These are phyloP conservation scores for Trichoderma sp. DNA, from an alignment of 2,329 filamentous ascomycete genomes.

Conservation along the genomic window DNA sequence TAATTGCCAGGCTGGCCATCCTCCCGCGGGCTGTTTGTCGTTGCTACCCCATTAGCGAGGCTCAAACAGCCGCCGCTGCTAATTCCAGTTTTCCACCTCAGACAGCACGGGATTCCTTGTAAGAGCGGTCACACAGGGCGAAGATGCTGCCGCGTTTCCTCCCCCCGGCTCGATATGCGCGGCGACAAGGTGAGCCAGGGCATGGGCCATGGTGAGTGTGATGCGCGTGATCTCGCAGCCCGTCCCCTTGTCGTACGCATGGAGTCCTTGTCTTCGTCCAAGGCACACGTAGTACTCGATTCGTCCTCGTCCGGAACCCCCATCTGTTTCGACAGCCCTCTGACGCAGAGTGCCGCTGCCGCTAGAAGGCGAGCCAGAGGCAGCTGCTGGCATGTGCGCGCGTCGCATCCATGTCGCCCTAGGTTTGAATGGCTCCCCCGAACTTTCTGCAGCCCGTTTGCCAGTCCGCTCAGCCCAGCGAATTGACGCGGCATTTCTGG, in stretches of 20 bases:
- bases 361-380: slow-evolving; percentile 19
- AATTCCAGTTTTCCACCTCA: slow-evolving; percentile 1
- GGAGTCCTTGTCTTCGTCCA: too few relatives aligned
- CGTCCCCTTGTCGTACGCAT: slow-evolving; percentile 6
- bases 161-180: not conserved
- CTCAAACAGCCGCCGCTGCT: not conserved
- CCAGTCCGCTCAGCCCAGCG: not conserved
- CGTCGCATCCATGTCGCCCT: slow-evolving; percentile 11
- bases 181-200: not conserved
- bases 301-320: not conserved
- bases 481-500: not conserved
- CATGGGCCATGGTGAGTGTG: slow-evolving; percentile 4
- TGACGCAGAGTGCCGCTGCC: slow-evolving; percentile 22
- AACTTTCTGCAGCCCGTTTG: not conserved
- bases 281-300: too few relatives aligned
- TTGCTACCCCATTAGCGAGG: not conserved
- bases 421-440: not conserved
- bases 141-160: slow-evolving; percentile 2
- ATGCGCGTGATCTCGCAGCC: slow-evolving; percentile 9
- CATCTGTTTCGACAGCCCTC: slow-evolving; percentile 19
- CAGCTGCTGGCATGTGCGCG: slow-evolving; percentile 17
- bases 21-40: not conserved
- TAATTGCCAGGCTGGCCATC: not conserved
- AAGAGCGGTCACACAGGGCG: slow-evolving; percentile 11
- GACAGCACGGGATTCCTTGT: not conserved